Conservation (phyloP, 2,329 filamentous ascomycete species). For the Aspergillus tubingensis region DNA sequence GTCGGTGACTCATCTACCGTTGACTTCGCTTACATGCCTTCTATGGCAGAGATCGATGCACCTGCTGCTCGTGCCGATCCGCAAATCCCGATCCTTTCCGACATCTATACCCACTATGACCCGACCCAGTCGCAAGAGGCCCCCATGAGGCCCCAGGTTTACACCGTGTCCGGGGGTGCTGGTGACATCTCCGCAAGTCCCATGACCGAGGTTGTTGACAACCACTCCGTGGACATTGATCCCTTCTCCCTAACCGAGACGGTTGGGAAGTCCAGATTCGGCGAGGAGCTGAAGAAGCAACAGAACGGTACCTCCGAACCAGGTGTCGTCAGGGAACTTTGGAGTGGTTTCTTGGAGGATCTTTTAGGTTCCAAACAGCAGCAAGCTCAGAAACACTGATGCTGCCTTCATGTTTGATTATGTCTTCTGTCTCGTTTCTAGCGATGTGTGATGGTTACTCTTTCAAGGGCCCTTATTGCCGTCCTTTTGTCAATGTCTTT, state of each 20-base stretch:
- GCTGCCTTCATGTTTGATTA: background rate
- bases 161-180: slow-evolving; percentile 49
- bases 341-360: slow-evolving; percentile 41
- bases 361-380: slow-evolving; percentile 38
- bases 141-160: slow-evolving; percentile 59
- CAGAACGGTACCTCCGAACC: slow-evolving; percentile 34
- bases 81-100: slow-evolving; percentile 55
- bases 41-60: slow-evolving; percentile 48
- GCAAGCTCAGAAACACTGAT: slow-evolving; percentile 23
- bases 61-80: slow-evolving; percentile 38
- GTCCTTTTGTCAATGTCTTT: background rate
- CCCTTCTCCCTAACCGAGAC: slow-evolving; percentile 58
- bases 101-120: slow-evolving; percentile 36
- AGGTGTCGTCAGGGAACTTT: slow-evolving; percentile 38
- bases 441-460: slow-evolving; percentile 14
- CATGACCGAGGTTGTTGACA: slow-evolving; percentile 61
- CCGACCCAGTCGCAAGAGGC: slow-evolving; percentile 22
- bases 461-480: background rate
- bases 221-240: slow-evolving; percentile 57
- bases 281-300: slow-evolving; percentile 38
- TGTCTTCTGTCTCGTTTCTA: slow-evolving; percentile 12
- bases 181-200: slow-evolving; percentile 53
- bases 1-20: slow-evolving; percentile 62
- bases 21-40: slow-evolving; percentile 64
- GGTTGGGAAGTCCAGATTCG: slow-evolving; percentile 44